Base-by-base conservation (phyloP, 164 flowering plant genomes). In the Pachysandra terminalis region DNA sequence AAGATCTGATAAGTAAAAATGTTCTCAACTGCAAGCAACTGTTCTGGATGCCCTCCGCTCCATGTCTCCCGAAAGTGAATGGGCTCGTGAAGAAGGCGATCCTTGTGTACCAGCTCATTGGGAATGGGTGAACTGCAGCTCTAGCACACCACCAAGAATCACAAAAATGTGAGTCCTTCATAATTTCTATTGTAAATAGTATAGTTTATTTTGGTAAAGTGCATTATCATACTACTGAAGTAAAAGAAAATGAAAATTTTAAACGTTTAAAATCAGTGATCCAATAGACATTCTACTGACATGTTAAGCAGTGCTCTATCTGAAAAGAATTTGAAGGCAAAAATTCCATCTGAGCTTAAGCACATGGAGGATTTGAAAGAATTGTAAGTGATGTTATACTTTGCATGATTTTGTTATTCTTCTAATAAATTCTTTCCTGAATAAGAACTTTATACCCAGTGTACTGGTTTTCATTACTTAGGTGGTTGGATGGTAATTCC, bases 81-180 rank as follows among this genome's bases (percentile, higher is more conserved):
- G 75, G 86, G 72, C 75, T 59, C 65, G 71, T 73, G 86, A 81
- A 74, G 81, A 73, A 59, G 95, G 98, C 12, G 98, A 95, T 80
- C 96, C 97, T 52, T 95, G 98, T 69, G 58, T 78, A 16, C 98
- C 98, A 35, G 71, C 75, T 70, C 78, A 27, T 14, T 95, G 98
- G 98, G 86, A 81, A 56, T 95, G 98, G 97, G 84, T 91, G 70
- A 71, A 73, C 61, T 95, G 98, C 75, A 89, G 88, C 83, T 64
- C 83, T 49, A 78, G 76, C 24, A 54, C 77, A 72, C 90, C 96
- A 53, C 91, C 94, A 48, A 86, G 96, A 76, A 85, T 95, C 51
- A 84, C 87, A 67, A 87, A 86, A 77, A 79, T 91, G 98, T 91
- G 78, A 78, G 48, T 68, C 65, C 62, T 56, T 22, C 19, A 9